Percentiles rank a stretch among this genome's conserved stretches.
phyloP scores from a whole-genome alignment of 768 basidiomycete species.

The Amanita rimosa region DNA sequence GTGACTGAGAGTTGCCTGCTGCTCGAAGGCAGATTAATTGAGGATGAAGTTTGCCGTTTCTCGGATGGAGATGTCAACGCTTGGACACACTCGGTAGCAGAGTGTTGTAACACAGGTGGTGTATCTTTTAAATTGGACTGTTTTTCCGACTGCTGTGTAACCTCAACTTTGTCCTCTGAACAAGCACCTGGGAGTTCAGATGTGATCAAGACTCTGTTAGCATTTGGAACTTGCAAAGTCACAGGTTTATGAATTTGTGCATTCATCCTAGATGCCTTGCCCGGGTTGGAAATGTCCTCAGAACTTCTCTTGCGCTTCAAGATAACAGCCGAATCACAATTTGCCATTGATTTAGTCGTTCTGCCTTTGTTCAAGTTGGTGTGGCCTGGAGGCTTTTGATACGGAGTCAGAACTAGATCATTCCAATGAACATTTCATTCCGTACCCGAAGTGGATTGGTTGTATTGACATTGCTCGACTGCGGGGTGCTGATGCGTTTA shows the following conservation, averaged over 20 bases:
- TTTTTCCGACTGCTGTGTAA: neutral
- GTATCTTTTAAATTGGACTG: neutral
- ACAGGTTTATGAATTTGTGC: slow-evolving; percentile 18
- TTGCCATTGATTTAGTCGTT: neutral
- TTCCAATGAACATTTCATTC: neutral
- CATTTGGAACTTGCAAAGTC: neutral
- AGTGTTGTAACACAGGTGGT: neutral
- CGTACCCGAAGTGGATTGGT: neutral
- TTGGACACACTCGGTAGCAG: neutral
- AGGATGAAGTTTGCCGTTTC: neutral
- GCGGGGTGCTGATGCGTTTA: neutral
- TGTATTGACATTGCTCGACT: neutral
- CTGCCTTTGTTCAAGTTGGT: neutral
- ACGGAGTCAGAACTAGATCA: neutral
- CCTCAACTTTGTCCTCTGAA: neutral
- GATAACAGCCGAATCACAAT: slow-evolving; percentile 5
- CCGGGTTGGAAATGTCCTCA: slow-evolving; percentile 15
- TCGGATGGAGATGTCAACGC: neutral
- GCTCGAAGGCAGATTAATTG: neutral
- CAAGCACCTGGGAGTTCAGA: neutral
- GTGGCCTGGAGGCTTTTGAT: neutral
- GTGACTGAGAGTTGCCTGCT: neutral
- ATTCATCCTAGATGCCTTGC: slow-evolving; percentile 16
- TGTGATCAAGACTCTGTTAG: neutral
- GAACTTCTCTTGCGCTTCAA: slow-evolving; percentile 32